Conservation (phyloP, 2,329 filamentous ascomycete species). For the Chaetomiaceae sp. region DNA sequence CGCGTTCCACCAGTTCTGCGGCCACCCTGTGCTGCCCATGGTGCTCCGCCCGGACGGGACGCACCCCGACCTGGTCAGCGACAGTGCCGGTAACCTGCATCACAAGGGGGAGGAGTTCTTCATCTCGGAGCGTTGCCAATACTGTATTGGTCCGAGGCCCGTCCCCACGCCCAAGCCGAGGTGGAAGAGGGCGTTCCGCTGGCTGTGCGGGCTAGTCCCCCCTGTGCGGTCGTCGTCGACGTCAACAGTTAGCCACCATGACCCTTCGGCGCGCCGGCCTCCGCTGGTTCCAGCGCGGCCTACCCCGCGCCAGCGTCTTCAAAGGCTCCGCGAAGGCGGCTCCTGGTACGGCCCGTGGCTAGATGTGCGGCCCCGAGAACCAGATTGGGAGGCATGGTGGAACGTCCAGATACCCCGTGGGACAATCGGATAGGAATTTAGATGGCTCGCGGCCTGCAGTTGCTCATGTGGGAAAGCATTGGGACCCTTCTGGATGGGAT, state of each 20-base stretch:
- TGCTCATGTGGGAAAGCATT: too few relatives aligned
- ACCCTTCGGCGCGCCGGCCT: too few relatives aligned
- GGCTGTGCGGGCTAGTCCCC: background rate
- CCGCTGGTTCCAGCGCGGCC: background rate
- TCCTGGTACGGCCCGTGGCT: slow-evolving; percentile 17
- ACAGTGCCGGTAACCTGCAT: background rate
- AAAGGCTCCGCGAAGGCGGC: background rate
- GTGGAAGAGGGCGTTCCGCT: slow-evolving; percentile 7
- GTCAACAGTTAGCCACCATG: background rate
- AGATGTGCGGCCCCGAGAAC: slow-evolving; percentile 18
- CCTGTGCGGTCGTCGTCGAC: background rate
- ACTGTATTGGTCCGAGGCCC: background rate
- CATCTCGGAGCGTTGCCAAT: background rate
- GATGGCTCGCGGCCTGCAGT: too few relatives aligned
- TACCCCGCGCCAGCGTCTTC: background rate
- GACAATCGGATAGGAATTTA: too few relatives aligned
- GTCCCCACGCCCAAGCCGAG: background rate
- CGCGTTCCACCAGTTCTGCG: slow-evolving; percentile 29
- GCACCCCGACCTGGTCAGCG: slow-evolving; percentile 1
- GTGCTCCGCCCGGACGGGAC: slow-evolving; percentile 11
- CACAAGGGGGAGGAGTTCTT: background rate
- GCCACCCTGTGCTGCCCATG: slow-evolving; percentile 30
- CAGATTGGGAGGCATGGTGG: slow-evolving; percentile 25
- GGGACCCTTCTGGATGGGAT: too few relatives aligned
- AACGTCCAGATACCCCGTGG: slow-evolving; percentile 19